Evolutionary conservation across 805 yeast genomes (phyloP), one percentile per base, ranked within the genome.

Genomic region (Saccharomycopsis schoenii): DNA sequence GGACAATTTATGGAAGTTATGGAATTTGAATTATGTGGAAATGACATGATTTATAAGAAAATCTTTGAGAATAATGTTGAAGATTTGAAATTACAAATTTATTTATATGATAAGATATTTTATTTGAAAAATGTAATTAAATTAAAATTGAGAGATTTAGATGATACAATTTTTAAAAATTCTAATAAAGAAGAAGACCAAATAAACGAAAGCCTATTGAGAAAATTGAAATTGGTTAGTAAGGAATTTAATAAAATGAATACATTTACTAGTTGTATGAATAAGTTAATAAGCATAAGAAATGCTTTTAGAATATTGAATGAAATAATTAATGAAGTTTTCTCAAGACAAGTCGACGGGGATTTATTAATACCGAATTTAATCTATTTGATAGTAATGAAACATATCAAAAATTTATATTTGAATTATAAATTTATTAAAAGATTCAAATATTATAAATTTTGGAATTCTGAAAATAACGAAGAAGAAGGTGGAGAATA

Each of bases 351-450:
- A 17, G 54, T 61, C 17, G 58, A 52, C 54, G 66, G 62, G 1
- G 66, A 64, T 29, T 29, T 60, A 8, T 56, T 58, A 4, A 42
- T 64, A 12, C 66, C 66, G 1, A 39, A 58, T 10, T 58, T 59
- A 12, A 57, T 64, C 8, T 64, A 43, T 17, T 60, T 60, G 39
- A 41, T 60, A 10, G 60, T 62, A 1, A 59, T 60, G 40, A n/a
- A 51, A 21, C 59, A 58, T 40, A 51, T 61, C 4, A 57, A 64
- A 21, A 58, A 61, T 43, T 55, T 64, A 17, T 62, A 40, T 36
- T 57, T 62, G 41, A 64, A 62, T 29, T 64, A 55, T 56, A 40
- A 43, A 19, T 64, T 34, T 47, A 64, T 64, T 12, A 55, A 56
- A 41, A 36, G 66, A 43, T 64, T 64, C 43, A 61, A 58, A 42